Base-by-base conservation (phyloP, 768 basidiomycete genomes). In the Lactarius psammicola region DNA sequence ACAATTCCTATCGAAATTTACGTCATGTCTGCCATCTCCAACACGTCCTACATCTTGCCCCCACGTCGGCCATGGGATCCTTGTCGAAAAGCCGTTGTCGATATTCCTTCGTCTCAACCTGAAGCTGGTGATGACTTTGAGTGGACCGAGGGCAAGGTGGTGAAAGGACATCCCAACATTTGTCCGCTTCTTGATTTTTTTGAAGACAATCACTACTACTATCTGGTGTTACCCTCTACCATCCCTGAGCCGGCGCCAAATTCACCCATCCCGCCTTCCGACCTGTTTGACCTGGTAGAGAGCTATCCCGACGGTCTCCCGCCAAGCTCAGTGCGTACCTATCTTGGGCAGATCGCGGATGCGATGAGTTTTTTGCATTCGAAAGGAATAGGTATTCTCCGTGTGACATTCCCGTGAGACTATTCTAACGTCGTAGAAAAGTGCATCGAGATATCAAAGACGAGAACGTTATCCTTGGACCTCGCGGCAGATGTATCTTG, bases 401-500 rank as follows among this genome's bases (percentile, higher is more conserved):
- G 55, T 40, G 38, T 51, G 59, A 51, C 15, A 36, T 46, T 30
- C 46, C 20, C 10, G 42, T 59, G 60, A 64, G 46, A 51, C 30
- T 36, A 26, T 58, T 54, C 57, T 55, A 40, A 69, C 51, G 46
- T 66, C 33, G 23, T 13, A 38, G 30, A 34, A 59, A 59, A 92
- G 91, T 98, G 11, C 96, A 99, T 76, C 91, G 96, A 60, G 96
- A 99, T 73, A 88, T 99, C 76, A 99, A 99, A 78, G 96, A 99
- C 72, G 96, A 99, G 76, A 97, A 98, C 74, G 90, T 94, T 18
- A 88, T 94, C 42, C 82, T 94, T 51, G 92, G 90, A 9, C 85
- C 88, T 18, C 77, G 84, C 54, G 95, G 92, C 34, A 86, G 84
- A 73, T 94, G 92, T 74, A 87, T 98, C 75, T 76, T 99, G 72